Percentiles rank a stretch among this genome's conserved stretches.
These are phyloP conservation scores for Rhizopogon rudus DNA, from an alignment of 768 basidiomycete species.

Conservation along the genomic window DNA sequence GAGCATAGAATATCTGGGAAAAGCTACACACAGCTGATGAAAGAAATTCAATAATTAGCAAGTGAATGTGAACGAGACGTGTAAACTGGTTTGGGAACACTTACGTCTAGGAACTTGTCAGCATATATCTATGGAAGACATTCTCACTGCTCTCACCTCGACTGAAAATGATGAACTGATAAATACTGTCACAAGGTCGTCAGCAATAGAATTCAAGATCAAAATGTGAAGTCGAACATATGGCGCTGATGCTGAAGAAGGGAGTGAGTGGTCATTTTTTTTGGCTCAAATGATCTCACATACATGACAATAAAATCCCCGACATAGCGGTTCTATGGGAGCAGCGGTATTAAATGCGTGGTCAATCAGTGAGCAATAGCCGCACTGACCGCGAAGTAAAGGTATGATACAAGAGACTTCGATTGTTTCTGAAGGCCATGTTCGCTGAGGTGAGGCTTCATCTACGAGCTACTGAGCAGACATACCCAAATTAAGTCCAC, in stretches of 20 bases:
- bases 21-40: neutral
- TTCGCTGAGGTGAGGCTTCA: neutral
- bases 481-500: conserved; percentile 8
- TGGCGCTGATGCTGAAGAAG: conserved; percentile 2
- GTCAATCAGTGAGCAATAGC: neutral
- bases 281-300: neutral
- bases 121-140: neutral
- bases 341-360: neutral
- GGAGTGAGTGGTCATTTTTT: neutral
- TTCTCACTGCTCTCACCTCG: neutral
- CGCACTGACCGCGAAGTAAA: conserved; percentile 3
- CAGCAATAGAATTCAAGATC: neutral
- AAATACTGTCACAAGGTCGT: conserved; percentile 1
- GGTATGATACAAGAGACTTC: neutral
- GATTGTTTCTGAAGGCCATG: neutral
- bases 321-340: conserved; percentile 5
- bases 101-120: conserved; percentile 2
- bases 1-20: neutral
- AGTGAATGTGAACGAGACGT: neutral
- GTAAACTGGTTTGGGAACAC: neutral
- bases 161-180: conserved; percentile 3
- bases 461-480: neutral
- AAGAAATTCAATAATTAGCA: neutral
- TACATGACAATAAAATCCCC: conserved; percentile 5
- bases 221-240: conserved; percentile 1